Evolutionary conservation across 148 eudicot genomes (phyloP), one percentile per base, ranked within the genome.

Genomic region (Silene uniflora): DNA sequence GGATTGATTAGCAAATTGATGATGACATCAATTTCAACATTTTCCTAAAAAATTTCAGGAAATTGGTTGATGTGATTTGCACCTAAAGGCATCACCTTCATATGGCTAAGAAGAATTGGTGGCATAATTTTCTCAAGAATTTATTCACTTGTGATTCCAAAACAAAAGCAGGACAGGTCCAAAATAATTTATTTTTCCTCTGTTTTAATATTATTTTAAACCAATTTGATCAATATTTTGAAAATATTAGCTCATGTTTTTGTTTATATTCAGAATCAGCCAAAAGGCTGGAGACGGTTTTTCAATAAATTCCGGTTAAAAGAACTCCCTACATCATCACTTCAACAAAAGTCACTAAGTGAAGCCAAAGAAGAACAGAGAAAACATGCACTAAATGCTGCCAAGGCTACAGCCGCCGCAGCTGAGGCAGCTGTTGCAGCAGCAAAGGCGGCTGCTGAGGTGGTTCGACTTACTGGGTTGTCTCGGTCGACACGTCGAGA

Each of bases 401-500:
- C 98, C 5, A 73, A 81, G 18, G 97, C 96, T 22, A 91, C 91
- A 0, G 91, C 97, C 0, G 97, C 87, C 2, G 98, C 98, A 5
- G 98, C 97, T 4, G 91, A 95, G 78, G 98, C 94, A 3, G 98
- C 98, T 4, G 83, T 94, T 29, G 92, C 88, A 1, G 97, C 98
- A 8, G 98, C 98, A 25, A 86, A 86, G 70, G 98, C 97, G 12
- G 98, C 98, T 16, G 93, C 91, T 2, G 92, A 90, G 80, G 91
- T 90, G 22, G 97, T 92, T 74, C 85, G 90, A 10, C 89, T 91
- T 11, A 86, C 97, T 0, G 80, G 82, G 11, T 67, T 80, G 47
- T 83, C 90, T 22, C 62, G 73, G 21, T 78, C 78, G 4, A 17
- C 67, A 13, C 67, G 52, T 11, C 79, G 69, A 19, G 83, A 76